Base-by-base conservation (phyloP, 257 asterid species). In the Solanum rostratum region DNA sequence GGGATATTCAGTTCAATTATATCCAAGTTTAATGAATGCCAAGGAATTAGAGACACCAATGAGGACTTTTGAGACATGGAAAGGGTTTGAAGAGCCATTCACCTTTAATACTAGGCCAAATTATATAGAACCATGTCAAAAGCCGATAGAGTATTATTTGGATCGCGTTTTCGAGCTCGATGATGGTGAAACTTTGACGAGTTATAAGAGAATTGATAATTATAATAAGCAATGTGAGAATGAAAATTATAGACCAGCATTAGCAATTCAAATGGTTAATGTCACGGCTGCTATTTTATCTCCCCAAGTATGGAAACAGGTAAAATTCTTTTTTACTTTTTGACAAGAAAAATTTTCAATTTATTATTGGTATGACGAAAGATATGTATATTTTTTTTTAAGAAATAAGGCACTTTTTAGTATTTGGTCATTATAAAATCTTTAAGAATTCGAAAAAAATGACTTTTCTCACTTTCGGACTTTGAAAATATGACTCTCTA, bases 1-100 rank as follows among this genome's bases (percentile, higher is more conserved):
- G 99, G 99, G 99, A 59, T 94, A 94, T 88, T 85, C 88, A 27
- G 85, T 94, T 53, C 98, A 93, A 54, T 27, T 95, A 8, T 92
- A 92, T 88, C 97, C 97, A 2, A 71, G 6, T 54, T 8, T 91
- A 18, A 70, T 91, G 45, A 81, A 87, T 2, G 91, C 92, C 0
- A 87, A 85, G 30, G 96, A 91, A 11, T 43, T 95, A 76, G 91
- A 85, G 83, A 95, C 95, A 7, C 95, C 98, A 15, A 24, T 92
- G 27, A 95, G 86, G 57, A 95, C 99, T 11, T 95, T 94, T 83
- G 52, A 93, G 30, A 90, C 97, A 19, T 94, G 97, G 98, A 90
- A 91, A 1, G 90, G 98, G 95, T 83, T 89, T 20, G 86, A 81
- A 4, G 88, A 83, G 11, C 94, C 99, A 1, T 95, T 93, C 81